Conservation (phyloP, 2,329 filamentous ascomycete genomes). For the Truncatella angustata region DNA sequence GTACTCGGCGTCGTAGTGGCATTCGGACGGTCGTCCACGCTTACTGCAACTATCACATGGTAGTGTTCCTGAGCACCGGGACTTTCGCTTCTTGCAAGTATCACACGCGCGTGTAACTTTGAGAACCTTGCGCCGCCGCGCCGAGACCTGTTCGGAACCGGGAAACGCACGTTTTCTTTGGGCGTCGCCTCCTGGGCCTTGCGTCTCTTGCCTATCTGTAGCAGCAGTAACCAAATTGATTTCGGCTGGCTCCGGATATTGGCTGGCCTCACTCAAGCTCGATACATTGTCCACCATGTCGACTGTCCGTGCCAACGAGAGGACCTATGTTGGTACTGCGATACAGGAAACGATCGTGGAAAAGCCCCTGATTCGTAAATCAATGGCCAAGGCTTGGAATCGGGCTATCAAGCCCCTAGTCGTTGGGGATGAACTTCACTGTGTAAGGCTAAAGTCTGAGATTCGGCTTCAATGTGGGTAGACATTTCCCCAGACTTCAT, state of each 20-base stretch:
- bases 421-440: too few species aligned
- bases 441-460: too few species aligned
- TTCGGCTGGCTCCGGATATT: too few species aligned
- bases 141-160: not conserved
- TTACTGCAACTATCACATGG: constrained; percentile 30
- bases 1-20: constrained; percentile 35
- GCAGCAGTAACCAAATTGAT: too few species aligned
- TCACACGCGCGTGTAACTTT: constrained; percentile 25
- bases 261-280: too few species aligned
- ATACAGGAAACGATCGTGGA: not conserved
- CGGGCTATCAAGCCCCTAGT: too few species aligned
- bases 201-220: not conserved
- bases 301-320: not conserved
- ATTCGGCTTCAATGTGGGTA: too few species aligned
- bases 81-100: constrained; percentile 36
- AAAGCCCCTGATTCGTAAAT: not conserved
- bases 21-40: constrained; percentile 14
- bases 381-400: too few species aligned
- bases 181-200: not conserved
- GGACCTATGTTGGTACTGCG: not conserved
- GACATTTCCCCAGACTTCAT: too few species aligned
- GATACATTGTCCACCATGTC: too few species aligned
- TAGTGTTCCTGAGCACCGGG: constrained; percentile 34
- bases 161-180: not conserved
- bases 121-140: constrained; percentile 25